Conservation (phyloP, 352 stramenopile genomes). For the Blastocystis sp. region DNA sequence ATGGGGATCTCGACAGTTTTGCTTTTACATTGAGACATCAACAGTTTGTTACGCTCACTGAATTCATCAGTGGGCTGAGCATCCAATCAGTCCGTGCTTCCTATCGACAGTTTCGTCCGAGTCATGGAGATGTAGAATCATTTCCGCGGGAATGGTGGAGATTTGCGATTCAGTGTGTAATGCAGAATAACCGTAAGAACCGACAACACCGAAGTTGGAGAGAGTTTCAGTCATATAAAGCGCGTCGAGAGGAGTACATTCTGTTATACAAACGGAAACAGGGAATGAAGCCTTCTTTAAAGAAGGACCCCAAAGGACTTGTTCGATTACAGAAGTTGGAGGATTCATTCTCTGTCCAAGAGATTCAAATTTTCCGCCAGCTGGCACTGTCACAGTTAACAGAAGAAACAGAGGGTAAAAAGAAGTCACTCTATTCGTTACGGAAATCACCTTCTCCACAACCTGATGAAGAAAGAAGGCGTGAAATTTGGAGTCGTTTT, state of each 20-base stretch:
- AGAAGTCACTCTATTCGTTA: neutral
- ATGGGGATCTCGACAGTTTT: slow-evolving; percentile 24
- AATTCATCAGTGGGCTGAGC: slow-evolving; percentile 22
- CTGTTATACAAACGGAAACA: slow-evolving; percentile 20
- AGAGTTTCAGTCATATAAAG: neutral
- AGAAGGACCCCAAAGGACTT: slow-evolving; percentile 14
- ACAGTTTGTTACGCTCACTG: neutral
- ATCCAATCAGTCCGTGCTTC: neutral
- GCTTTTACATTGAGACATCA: neutral
- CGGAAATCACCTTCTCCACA: neutral
- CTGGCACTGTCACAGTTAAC: neutral
- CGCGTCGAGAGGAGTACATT: neutral
- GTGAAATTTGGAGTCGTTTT: neutral
- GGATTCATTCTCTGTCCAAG: neutral
- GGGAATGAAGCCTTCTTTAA: neutral
- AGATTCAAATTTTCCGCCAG: slow-evolving; percentile 39
- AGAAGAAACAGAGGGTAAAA: neutral
- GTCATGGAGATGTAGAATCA: neutral
- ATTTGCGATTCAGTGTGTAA: slow-evolving; percentile 11
- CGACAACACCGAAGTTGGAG: neutral
- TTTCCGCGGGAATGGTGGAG: slow-evolving; percentile 14
- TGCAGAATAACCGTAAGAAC: neutral
- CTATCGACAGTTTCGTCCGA: slow-evolving; percentile 11
- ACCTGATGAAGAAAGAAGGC: neutral
- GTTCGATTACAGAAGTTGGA: slow-evolving; percentile 7